Evolutionary conservation across 805 yeast species (phyloP).

Genomic region (Wickerhamomyces rabaulensis): DNA sequence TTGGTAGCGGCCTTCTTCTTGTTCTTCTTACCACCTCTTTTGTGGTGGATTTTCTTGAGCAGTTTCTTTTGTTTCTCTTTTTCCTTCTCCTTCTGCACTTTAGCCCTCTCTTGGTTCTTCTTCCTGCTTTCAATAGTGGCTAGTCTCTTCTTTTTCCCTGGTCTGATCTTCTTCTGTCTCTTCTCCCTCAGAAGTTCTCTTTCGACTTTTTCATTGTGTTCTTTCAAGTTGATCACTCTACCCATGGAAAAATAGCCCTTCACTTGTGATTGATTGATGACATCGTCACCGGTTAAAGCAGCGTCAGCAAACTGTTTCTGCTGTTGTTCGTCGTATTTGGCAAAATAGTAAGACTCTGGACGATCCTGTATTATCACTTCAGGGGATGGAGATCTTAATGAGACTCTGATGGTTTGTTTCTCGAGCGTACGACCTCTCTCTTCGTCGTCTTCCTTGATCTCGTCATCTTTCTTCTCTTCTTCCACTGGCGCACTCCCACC

Average conservation of each 20-base stretch:
- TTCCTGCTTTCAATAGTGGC: conserved; percentile 9
- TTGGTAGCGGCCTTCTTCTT: conserved; percentile 12
- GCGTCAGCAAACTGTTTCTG: conserved; percentile 4
- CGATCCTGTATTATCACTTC: conserved; percentile 17
- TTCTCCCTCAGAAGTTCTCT: conserved; percentile 6
- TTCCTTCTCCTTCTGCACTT: conserved; percentile 6
- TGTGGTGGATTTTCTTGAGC: conserved; percentile 19
- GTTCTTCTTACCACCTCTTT: conserved; percentile 22
- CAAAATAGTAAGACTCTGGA: conserved; percentile 19
- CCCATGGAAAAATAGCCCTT: conserved; percentile 6
- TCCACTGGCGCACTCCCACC: conserved; percentile 7
- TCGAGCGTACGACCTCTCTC: conserved; percentile 11
- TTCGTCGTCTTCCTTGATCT: conserved; percentile 1
- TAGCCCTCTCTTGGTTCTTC: conserved; percentile 8
- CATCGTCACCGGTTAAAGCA: conserved; percentile 18
- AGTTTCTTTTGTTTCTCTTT: conserved; percentile 12
- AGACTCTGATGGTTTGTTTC: conserved; percentile 11
- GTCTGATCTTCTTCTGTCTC: conserved; percentile 13
- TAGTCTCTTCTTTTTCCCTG: conserved; percentile 23
- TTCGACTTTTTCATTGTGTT: conserved; percentile 13
- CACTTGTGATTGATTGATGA: conserved; percentile 3
- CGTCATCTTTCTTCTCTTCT: not conserved
- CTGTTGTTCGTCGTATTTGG: conserved; percentile 6
- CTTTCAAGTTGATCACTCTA: conserved; percentile 12
- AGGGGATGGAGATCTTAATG: conserved; percentile 23